These are phyloP conservation scores for Sugiyamaella lignohabitans DNA, from an alignment of 805 yeast species.

Conservation along the genomic window DNA sequence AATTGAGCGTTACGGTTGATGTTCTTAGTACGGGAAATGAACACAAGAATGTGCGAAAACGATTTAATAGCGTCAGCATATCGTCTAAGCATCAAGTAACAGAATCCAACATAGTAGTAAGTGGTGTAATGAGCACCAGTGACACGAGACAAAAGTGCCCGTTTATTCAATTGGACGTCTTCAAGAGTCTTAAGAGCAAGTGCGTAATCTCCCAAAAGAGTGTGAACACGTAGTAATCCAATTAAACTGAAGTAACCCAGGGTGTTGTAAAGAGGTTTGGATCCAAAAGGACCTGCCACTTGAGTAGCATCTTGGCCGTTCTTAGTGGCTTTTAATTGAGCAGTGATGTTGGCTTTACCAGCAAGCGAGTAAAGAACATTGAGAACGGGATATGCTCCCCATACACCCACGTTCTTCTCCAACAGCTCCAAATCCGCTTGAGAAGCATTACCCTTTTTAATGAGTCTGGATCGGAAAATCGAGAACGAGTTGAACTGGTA, in stretches of 20 bases:
- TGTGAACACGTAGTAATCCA: constrained; percentile 45
- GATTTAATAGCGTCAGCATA: constrained; percentile 46
- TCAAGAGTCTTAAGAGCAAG: constrained; percentile 45
- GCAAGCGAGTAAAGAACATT: constrained; percentile 44
- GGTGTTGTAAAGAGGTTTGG: constrained; percentile 38
- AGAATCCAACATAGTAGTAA: constrained; percentile 46
- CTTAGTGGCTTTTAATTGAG: constrained; percentile 34
- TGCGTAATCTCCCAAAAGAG: constrained; percentile 44
- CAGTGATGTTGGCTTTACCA: constrained; percentile 37
- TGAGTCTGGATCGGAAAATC: constrained; percentile 35
- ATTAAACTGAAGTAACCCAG: constrained; percentile 44
- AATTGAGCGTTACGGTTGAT: constrained; percentile 40
- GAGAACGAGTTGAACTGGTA: constrained; percentile 45
- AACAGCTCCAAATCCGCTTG: constrained; percentile 35
- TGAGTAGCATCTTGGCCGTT: constrained; percentile 27
- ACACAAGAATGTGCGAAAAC: constrained; percentile 42
- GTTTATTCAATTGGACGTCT: constrained; percentile 41
- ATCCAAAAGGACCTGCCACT: constrained; percentile 41
- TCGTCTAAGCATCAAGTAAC: constrained; percentile 45
- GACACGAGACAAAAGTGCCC: constrained; percentile 41
- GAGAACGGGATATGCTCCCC: constrained; percentile 44
- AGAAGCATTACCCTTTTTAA: constrained; percentile 23
- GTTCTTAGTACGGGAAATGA: constrained; percentile 42
- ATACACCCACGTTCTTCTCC: constrained; percentile 36
- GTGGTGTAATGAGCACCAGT: constrained; percentile 47